Percentiles rank a stretch among this genome's conserved stretches.
Evolutionary conservation across 2,329 filamentous ascomycete species (phyloP).

Genomic region (Cladophialophora carrionii): DNA sequence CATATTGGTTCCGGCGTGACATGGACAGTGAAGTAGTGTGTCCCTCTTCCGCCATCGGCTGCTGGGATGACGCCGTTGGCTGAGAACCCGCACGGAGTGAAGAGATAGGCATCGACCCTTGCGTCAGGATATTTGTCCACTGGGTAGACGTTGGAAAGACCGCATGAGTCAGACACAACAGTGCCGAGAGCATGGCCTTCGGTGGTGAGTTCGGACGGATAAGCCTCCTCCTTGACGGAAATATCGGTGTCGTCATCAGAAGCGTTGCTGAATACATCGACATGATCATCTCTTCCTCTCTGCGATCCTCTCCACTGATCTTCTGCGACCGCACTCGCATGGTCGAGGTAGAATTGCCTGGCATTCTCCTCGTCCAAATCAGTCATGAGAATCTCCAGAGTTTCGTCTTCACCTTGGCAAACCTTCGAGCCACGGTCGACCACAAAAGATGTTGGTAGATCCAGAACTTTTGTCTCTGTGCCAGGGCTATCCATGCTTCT

Average conservation of each 20-base stretch:
- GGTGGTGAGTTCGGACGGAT: constrained; percentile 77
- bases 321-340: constrained; percentile 89
- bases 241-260: constrained; percentile 64
- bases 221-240: constrained; percentile 59
- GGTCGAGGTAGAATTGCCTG: constrained; percentile 70
- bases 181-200: constrained; percentile 93
- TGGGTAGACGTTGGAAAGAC: constrained; percentile 86
- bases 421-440: constrained; percentile 37
- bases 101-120: constrained; percentile 92
- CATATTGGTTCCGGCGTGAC: constrained; percentile 96
- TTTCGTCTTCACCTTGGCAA: constrained; percentile 50
- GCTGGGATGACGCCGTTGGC: constrained; percentile 94
- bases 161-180: constrained; percentile 86
- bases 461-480: constrained; percentile 63
- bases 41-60: constrained; percentile 61
- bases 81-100: constrained; percentile 94
- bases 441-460: constrained; percentile 52
- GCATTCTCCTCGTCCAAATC: constrained; percentile 68
- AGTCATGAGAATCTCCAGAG: constrained; percentile 68
- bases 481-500: constrained; percentile 50
- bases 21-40: constrained; percentile 97
- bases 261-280: constrained; percentile 80
- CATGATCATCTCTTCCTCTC: constrained; percentile 60
- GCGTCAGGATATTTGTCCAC: constrained; percentile 85
- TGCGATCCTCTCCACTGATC: constrained; percentile 74